A percentile compares a stretch with the other conserved stretches of the same genome.
These are phyloP conservation scores for Metarhizium brunneum DNA, from an alignment of 2,329 filamentous ascomycete genomes.

Conservation along the genomic window DNA sequence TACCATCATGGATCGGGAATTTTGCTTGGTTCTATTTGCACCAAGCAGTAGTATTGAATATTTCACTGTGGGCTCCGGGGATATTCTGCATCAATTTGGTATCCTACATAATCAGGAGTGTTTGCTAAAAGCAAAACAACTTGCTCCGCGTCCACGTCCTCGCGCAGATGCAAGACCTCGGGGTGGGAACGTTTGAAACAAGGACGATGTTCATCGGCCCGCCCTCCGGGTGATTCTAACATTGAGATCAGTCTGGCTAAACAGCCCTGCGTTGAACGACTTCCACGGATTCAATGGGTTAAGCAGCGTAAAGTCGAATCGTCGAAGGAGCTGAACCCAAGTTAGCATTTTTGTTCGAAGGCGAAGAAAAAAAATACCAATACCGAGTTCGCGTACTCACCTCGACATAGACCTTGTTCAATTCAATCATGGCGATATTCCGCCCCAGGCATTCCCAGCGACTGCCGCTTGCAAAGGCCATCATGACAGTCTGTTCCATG, in stretches of 20 bases:
- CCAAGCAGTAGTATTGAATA: too few species aligned
- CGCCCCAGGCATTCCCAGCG: constrained; percentile 1
- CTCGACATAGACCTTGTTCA: constrained; percentile 2
- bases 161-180: too few species aligned
- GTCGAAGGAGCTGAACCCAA: neutral
- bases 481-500: constrained; percentile 2
- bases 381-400: neutral
- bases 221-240: neutral
- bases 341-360: neutral
- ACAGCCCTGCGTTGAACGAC: neutral
- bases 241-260: neutral
- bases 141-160: too few species aligned
- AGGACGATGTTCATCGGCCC: neutral
- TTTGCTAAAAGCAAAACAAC: too few species aligned
- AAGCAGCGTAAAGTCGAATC: neutral
- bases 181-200: too few species aligned
- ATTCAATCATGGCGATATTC: constrained; percentile 1
- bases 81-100: too few species aligned
- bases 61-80: too few species aligned
- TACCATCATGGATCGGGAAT: too few species aligned
- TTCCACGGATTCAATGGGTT: neutral
- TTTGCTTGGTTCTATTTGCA: too few species aligned
- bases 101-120: too few species aligned
- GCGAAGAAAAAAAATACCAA: neutral
- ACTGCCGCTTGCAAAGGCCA: neutral